Conservation (phyloP, 306 rosid genomes). For the Sophora flavescens region DNA sequence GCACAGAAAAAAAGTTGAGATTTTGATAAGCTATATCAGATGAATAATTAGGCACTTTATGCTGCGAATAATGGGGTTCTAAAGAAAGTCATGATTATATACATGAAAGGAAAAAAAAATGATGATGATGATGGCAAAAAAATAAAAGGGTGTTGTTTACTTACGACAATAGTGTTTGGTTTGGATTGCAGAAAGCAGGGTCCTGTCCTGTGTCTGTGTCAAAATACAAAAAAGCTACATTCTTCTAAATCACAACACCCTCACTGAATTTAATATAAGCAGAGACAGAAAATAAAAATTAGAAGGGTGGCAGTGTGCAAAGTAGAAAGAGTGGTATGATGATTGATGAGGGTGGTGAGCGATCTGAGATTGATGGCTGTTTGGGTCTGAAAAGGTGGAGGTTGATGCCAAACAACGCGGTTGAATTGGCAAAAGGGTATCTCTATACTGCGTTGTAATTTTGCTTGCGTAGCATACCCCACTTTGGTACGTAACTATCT, state of each 20-base stretch:
- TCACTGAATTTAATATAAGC: constrained; percentile 39
- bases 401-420: neutral
- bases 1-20: neutral
- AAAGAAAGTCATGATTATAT: constrained; percentile 3
- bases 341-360: constrained; percentile 30
- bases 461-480: neutral
- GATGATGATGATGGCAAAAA: constrained; percentile 3
- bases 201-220: constrained; percentile 5
- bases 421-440: neutral
- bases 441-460: neutral
- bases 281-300: neutral
- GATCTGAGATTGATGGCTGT: constrained; percentile 26
- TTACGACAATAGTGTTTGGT: constrained; percentile 48
- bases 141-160: neutral
- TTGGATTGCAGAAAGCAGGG: constrained; percentile 40
- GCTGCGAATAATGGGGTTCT: constrained; percentile 39
- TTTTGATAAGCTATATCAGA: constrained; percentile 20
- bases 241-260: constrained; percentile 10
- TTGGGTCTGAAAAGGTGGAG: neutral
- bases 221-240: constrained; percentile 5
- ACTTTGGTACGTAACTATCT: neutral
- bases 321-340: neutral
- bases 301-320: neutral
- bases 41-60: constrained; percentile 49
- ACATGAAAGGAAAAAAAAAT: constrained; percentile 15